These are phyloP conservation scores for Cercophora scortea DNA, from an alignment of 495 filamentous ascomycete species.

Conservation along the genomic window DNA sequence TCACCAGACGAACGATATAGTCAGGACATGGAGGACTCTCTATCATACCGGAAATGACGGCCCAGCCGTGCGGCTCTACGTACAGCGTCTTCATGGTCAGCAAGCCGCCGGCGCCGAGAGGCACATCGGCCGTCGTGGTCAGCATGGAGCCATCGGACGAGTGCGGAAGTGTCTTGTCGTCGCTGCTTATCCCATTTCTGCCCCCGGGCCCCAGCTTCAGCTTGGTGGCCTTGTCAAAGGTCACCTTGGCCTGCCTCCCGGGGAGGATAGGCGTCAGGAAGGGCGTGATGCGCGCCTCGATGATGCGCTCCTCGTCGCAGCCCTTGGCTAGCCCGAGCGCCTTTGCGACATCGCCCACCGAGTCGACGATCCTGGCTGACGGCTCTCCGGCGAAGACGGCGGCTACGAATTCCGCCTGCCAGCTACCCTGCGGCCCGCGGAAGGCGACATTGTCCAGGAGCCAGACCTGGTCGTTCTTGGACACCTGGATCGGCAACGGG, in stretches of 20 bases:
- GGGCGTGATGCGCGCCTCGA: slow-evolving; percentile 62
- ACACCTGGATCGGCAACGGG: slow-evolving; percentile 32
- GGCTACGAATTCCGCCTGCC: slow-evolving; percentile 74
- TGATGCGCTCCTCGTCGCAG: slow-evolving; percentile 51
- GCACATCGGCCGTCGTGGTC: slow-evolving; percentile 37
- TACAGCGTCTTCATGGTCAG: slow-evolving; percentile 59
- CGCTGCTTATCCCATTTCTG: slow-evolving; percentile 60
- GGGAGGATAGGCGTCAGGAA: slow-evolving; percentile 72
- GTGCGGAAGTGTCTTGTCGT: slow-evolving; percentile 40
- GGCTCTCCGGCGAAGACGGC: slow-evolving; percentile 68
- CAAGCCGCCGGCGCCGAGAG: slow-evolving; percentile 37
- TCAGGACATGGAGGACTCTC: not conserved
- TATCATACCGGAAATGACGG: slow-evolving; percentile 62
- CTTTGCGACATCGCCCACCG: slow-evolving; percentile 64
- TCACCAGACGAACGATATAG: not conserved
- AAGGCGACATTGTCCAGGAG: slow-evolving; percentile 87
- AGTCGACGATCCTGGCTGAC: slow-evolving; percentile 53
- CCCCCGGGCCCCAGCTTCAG: slow-evolving; percentile 62
- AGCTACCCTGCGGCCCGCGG: slow-evolving; percentile 41
- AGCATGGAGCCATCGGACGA: slow-evolving; percentile 32
- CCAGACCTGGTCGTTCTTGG: slow-evolving; percentile 63
- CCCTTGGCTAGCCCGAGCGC: slow-evolving; percentile 62
- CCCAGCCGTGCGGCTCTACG: slow-evolving; percentile 75
- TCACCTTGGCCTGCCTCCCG: slow-evolving; percentile 51
- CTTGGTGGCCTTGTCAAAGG: slow-evolving; percentile 35